phyloP scores from a whole-genome alignment of 1,139 yeast genomes.

The Magnusiomyces ingens region DNA sequence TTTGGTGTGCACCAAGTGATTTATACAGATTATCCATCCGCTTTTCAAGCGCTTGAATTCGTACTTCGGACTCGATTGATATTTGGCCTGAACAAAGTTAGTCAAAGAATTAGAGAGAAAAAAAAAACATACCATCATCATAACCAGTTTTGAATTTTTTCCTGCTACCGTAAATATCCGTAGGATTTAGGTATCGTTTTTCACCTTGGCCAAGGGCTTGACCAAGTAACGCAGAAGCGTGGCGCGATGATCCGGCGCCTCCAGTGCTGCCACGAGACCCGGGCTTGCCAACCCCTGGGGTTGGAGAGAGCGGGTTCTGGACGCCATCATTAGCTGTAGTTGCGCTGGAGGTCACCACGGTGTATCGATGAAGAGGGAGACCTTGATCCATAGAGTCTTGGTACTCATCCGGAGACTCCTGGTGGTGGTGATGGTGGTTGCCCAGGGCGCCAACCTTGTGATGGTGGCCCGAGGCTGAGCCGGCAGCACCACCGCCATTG shows the following conservation, averaged over 20 bases:
- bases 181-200: not conserved
- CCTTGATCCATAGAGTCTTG: not conserved
- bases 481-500: too few species aligned
- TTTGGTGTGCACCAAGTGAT: not conserved
- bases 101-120: not conserved
- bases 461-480: too few species aligned
- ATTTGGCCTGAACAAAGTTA: not conserved
- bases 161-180: slow-evolving; percentile 3
- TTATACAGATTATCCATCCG: not conserved
- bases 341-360: not conserved
- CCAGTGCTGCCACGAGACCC: too few species aligned
- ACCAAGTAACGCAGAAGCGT: too few species aligned
- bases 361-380: not conserved
- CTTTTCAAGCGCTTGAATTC: slow-evolving; percentile 3
- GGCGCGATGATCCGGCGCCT: too few species aligned
- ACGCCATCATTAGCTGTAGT: not conserved
- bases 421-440: too few species aligned
- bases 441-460: too few species aligned
- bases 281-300: too few species aligned
- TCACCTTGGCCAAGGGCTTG: not conserved
- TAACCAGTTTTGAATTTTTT: not conserved
- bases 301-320: too few species aligned
- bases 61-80: not conserved
- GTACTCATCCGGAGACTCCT: not conserved
- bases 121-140: slow-evolving; percentile 2